A percentile compares a stretch with the other conserved stretches of the same genome.
phyloP scores from a whole-genome alignment of 768 basidiomycete genomes.

The Tulasnella calospora region DNA sequence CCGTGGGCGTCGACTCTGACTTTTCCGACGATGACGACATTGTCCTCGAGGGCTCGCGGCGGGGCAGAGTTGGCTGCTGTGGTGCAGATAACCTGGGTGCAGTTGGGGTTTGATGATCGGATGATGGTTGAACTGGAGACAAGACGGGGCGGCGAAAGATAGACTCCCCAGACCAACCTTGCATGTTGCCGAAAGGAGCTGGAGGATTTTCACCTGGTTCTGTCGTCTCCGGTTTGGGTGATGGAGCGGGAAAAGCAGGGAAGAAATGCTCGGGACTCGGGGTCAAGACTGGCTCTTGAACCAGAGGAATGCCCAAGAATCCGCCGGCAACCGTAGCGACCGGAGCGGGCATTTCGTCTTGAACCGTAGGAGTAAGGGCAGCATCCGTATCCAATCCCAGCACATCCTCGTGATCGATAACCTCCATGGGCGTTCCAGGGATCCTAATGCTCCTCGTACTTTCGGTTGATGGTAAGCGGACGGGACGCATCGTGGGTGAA shows the following conservation, averaged over 20 bases:
- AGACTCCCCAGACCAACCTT: neutral
- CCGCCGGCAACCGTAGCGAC: neutral
- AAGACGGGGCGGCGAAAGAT: neutral
- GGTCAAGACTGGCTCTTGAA: neutral
- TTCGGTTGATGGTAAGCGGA: slow-evolving; percentile 13
- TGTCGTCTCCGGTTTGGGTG: neutral
- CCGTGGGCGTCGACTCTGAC: neutral
- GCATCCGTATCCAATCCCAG: slow-evolving; percentile 7
- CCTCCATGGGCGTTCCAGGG: slow-evolving; percentile 9
- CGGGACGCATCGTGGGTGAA: slow-evolving; percentile 1
- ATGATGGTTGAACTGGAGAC: slow-evolving; percentile 6
- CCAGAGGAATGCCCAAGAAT: slow-evolving; percentile 6
- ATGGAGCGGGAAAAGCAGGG: neutral
- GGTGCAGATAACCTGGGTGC: neutral
- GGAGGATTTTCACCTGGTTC: neutral
- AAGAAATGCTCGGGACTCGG: neutral
- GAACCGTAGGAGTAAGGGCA: neutral
- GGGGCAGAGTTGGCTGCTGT: neutral
- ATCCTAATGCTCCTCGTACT: slow-evolving; percentile 5
- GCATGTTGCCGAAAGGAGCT: neutral
- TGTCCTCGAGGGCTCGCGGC: neutral
- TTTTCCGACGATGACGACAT: slow-evolving; percentile 10
- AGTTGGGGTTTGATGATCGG: neutral
- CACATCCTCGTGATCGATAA: neutral
- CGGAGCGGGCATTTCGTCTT: neutral